phyloP scores from a whole-genome alignment of 1,284 basidiomycete genomes.

The Ceratobasidium theobromae region DNA sequence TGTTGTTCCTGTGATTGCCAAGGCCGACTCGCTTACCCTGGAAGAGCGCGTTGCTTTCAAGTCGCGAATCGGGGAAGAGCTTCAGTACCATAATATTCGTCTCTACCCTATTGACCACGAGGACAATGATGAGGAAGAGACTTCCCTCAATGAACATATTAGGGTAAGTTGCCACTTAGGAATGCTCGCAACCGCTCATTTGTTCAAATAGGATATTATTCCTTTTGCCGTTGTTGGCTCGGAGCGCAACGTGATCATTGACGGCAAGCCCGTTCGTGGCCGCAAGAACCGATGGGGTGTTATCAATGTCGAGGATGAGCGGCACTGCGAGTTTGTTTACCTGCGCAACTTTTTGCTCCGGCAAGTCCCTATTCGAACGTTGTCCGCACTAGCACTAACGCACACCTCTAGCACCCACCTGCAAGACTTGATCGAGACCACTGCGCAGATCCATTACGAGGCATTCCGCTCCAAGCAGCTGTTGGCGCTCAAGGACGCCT shows the following conservation, averaged over 20 bases:
- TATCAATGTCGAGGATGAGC: constrained; percentile 95
- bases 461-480: constrained; percentile 98
- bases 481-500: constrained; percentile 82
- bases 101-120: constrained; percentile 97
- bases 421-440: constrained; percentile 98
- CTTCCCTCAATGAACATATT: constrained; percentile 89
- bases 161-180: constrained; percentile 57
- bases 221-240: constrained; percentile 98
- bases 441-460: constrained; percentile 98
- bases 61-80: constrained; percentile 90
- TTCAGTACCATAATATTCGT: constrained; percentile 90
- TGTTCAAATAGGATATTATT: constrained; percentile 69
- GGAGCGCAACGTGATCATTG: constrained; percentile 90
- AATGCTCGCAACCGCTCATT: constrained; percentile 1
- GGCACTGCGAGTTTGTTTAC: constrained; percentile 98
- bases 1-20: constrained; percentile 98
- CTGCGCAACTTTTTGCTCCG: constrained; percentile 94
- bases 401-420: constrained; percentile 74
- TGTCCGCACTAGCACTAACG: neutral
- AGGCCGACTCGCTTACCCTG: constrained; percentile 92
- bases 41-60: constrained; percentile 95
- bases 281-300: constrained; percentile 98
- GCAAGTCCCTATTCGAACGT: constrained; percentile 47
- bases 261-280: constrained; percentile 92
- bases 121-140: constrained; percentile 88